Percentiles rank a stretch among this genome's conserved stretches.
Evolutionary conservation across 2,329 filamentous ascomycete genomes (phyloP).

Genomic region (Colletotrichum sp.): DNA sequence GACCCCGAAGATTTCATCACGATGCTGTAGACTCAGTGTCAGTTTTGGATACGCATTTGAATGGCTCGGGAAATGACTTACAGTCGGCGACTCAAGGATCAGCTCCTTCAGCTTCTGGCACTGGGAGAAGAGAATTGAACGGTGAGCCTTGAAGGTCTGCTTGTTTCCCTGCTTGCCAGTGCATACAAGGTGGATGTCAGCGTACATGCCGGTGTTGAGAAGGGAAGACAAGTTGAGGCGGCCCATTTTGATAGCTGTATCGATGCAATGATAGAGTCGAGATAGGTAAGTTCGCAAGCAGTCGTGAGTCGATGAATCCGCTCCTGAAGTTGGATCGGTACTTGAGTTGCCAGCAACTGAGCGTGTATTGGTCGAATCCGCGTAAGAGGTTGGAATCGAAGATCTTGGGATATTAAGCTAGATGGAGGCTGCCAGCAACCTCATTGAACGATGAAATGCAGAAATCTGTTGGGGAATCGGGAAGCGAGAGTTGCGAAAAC

Average conservation of each 20-base stretch:
- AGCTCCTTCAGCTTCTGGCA: neutral
- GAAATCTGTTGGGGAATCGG: neutral
- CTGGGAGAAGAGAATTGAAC: neutral
- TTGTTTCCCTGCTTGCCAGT: neutral
- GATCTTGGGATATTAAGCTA: neutral
- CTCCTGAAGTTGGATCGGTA: neutral
- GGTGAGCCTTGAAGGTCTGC: neutral
- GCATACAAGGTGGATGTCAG: neutral
- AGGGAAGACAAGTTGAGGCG: neutral
- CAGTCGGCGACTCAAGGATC: neutral
- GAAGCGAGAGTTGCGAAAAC: neutral
- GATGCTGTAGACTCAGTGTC: neutral
- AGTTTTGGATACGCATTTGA: neutral
- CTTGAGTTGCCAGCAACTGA: neutral
- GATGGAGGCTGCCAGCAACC: neutral
- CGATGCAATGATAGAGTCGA: neutral
- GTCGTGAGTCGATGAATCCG: neutral
- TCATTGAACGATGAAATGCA: neutral
- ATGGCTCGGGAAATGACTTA: neutral
- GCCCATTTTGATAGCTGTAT: neutral
- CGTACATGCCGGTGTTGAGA: neutral
- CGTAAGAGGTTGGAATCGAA: neutral
- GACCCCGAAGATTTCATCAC: neutral
- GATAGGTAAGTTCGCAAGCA: neutral
- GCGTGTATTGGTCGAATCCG: neutral